Evolutionary conservation across 2,329 filamentous ascomycete species (phyloP).

Genomic region (Phyllosticta capitalensis): DNA sequence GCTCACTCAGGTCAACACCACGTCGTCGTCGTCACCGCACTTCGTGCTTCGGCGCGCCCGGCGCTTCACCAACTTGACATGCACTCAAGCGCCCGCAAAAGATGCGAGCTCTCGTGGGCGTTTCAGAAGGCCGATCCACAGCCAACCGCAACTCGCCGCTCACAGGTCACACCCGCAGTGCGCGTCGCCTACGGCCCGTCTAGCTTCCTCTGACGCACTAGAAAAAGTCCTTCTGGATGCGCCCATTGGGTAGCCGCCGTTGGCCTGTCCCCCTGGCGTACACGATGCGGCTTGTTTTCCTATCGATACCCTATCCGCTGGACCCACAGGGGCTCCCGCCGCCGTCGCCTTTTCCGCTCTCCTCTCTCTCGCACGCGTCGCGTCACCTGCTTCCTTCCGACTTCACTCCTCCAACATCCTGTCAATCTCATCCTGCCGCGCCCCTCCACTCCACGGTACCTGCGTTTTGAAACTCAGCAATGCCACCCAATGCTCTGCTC

Average conservation of each 20-base stretch:
- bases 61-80: neutral
- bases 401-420: neutral
- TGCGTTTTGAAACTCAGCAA: constrained; percentile 1
- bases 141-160: neutral
- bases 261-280: neutral
- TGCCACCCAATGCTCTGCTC: constrained; percentile 3
- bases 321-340: neutral
- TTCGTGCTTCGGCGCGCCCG: neutral
- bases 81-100: neutral
- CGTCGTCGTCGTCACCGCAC: neutral
- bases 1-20: neutral
- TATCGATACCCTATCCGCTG: neutral
- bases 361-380: neutral
- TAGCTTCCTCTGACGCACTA: neutral
- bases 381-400: neutral
- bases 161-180: neutral
- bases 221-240: neutral
- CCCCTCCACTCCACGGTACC: neutral
- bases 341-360: neutral
- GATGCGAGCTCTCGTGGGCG: neutral
- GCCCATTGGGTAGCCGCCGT: neutral
- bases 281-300: neutral
- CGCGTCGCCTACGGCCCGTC: neutral
- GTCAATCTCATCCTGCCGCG: neutral
- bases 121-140: constrained; percentile 1